Evolutionary conservation across 176 grass and related monocot species (phyloP).

Genomic region (Ampelocalamus luodianensis): DNA sequence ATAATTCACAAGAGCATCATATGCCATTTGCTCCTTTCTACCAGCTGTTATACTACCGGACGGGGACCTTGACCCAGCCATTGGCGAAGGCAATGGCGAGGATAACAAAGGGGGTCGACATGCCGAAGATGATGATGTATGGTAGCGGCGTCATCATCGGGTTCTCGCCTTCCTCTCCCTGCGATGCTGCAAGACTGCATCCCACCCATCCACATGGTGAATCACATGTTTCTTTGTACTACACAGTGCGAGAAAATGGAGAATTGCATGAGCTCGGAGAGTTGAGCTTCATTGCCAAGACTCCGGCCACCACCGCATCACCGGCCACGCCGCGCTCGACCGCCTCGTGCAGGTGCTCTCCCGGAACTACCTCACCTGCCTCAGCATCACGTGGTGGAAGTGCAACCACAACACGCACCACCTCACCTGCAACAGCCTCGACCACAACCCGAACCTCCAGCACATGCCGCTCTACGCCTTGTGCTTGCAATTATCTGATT

Average conservation of each 20-base stretch:
- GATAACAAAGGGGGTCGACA: constrained; percentile 92
- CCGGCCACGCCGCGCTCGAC: no score
- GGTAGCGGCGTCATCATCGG: constrained; percentile 90
- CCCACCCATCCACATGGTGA: background rate
- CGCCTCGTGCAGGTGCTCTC: no score
- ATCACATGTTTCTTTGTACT: background rate
- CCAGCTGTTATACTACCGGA: constrained; percentile 31
- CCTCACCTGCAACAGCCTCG: no score
- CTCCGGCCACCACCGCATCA: no score
- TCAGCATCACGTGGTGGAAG: no score
- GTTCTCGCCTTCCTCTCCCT: constrained; percentile 94
- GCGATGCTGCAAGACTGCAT: constrained; percentile 84
- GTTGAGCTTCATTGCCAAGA: background rate
- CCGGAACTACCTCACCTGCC: no score
- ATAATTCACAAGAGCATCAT: background rate
- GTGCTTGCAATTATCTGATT: constrained; percentile 24
- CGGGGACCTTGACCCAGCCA: constrained; percentile 80
- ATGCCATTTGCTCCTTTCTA: background rate
- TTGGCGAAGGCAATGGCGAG: constrained; percentile 96
- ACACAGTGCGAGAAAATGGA: background rate
- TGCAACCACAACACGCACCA: no score
- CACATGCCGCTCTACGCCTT: no score
- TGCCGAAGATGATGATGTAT: constrained; percentile 95
- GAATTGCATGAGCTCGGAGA: background rate
- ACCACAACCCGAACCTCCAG: no score